These are phyloP conservation scores for Exophiala viscosa DNA, from an alignment of 2,329 filamentous ascomycete species.

Conservation along the genomic window DNA sequence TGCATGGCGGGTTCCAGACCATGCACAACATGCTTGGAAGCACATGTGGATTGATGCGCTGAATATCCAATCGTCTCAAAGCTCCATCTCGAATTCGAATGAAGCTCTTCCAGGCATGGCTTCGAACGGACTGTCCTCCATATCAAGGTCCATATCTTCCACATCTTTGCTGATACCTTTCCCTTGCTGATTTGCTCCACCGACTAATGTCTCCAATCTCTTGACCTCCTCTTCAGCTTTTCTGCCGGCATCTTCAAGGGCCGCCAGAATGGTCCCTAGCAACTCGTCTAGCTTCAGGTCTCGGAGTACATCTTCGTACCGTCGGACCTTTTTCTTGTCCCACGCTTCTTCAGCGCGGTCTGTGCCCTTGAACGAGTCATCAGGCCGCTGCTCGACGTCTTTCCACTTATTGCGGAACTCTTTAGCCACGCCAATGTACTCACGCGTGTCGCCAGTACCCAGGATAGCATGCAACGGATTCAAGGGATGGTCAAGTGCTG, in stretches of 20 bases:
- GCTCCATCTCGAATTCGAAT: slow-evolving; percentile 17
- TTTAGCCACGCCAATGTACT: slow-evolving; percentile 63
- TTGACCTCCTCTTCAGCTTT: slow-evolving; percentile 49
- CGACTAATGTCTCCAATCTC: slow-evolving; percentile 16
- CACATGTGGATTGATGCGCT: no score
- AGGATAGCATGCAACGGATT: slow-evolving; percentile 58
- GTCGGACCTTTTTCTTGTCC: slow-evolving; percentile 26
- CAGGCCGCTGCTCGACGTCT: slow-evolving; percentile 22
- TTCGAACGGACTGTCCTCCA: slow-evolving; percentile 16
- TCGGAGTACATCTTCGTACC: slow-evolving; percentile 45
- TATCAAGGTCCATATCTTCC: slow-evolving; percentile 5
- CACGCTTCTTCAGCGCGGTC: slow-evolving; percentile 29
- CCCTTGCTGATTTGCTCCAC: background rate
- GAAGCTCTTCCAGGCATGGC: background rate
- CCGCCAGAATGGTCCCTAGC: slow-evolving; percentile 54
- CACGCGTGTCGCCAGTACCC: slow-evolving; percentile 53
- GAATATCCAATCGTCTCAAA: no score
- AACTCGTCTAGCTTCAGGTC: slow-evolving; percentile 62
- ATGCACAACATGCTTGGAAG: no score
- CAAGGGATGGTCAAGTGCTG: slow-evolving; percentile 53
- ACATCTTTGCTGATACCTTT: background rate
- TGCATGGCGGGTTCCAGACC: no score
- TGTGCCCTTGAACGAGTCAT: slow-evolving; percentile 16
- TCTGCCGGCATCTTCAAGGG: slow-evolving; percentile 56
- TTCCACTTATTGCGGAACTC: slow-evolving; percentile 72